A percentile compares a stretch with the other conserved stretches of the same genome.
phyloP scores from a whole-genome alignment of 1,284 basidiomycete species.

The Rhodotorula mucilaginosa region DNA sequence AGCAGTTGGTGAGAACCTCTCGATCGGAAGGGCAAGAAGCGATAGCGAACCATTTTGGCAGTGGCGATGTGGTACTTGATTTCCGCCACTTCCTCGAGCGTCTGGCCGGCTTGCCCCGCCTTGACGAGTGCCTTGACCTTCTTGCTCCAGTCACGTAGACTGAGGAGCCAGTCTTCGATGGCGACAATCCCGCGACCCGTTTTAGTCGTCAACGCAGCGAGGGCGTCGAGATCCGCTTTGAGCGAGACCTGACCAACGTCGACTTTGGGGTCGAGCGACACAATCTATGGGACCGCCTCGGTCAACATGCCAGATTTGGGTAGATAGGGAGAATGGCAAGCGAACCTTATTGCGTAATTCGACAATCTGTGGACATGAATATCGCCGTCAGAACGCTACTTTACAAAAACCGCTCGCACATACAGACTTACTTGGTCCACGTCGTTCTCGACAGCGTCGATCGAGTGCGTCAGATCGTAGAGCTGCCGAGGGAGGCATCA shows the following conservation, averaged over 20 bases:
- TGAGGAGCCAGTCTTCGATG: conserved; percentile 30
- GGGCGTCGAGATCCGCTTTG: conserved; percentile 20
- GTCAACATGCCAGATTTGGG: too few species aligned
- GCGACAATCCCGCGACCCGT: conserved; percentile 25
- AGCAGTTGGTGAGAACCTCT: neutral
- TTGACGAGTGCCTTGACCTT: conserved; percentile 22
- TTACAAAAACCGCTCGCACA: neutral
- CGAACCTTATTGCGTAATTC: conserved; percentile 21
- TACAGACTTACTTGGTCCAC: neutral
- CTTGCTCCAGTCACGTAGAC: conserved; percentile 22
- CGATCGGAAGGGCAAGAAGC: neutral
- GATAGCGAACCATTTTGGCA: conserved; percentile 17
- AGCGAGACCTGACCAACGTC: conserved; percentile 29
- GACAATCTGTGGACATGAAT: conserved; percentile 18
- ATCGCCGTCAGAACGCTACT: neutral
- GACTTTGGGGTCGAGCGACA: conserved; percentile 18
- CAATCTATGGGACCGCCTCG: conserved; percentile 4
- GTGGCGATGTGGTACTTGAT: conserved; percentile 30
- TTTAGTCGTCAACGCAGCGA: conserved; percentile 24
- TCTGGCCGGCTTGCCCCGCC: conserved; percentile 11
- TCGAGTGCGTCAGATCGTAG: conserved; percentile 30
- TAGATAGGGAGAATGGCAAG: too few species aligned
- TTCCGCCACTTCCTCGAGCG: conserved; percentile 25
- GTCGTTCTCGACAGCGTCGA: conserved; percentile 15
- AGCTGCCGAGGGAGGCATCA: neutral